A percentile compares a stretch with the other conserved stretches of the same genome.
Conservation (phyloP, 352 stramenopile genomes). For the Globisporangium megalacanthum region DNA sequence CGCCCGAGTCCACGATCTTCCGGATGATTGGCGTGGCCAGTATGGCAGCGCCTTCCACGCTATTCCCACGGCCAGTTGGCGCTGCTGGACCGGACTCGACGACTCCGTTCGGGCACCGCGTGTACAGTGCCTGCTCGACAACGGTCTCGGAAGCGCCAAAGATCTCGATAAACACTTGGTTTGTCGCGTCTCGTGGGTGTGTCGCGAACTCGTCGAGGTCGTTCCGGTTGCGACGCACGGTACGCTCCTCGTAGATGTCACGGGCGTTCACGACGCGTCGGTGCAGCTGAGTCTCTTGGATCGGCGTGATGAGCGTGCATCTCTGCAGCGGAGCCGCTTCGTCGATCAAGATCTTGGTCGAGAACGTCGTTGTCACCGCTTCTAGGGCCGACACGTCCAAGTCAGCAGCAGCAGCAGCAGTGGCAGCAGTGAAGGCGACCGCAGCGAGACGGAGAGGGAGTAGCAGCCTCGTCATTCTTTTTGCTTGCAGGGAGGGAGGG, state of each 20-base stretch:
- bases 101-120: constrained; percentile 9
- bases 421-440: no score
- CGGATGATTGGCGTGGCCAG: not conserved
- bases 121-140: not conserved
- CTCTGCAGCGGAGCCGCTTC: not conserved
- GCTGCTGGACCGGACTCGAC: not conserved
- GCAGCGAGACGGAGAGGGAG: no score
- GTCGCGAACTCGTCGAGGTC: constrained; percentile 4
- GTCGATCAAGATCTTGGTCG: constrained; percentile 11
- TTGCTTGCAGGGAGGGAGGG: no score
- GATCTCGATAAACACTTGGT: constrained; percentile 14
- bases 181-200: not conserved
- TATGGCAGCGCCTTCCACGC: not conserved
- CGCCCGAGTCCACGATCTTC: constrained; percentile 31
- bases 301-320: constrained; percentile 5
- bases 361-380: not conserved
- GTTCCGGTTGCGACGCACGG: constrained; percentile 6
- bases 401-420: not conserved
- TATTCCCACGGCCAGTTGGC: not conserved
- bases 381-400: not conserved
- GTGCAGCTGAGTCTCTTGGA: constrained; percentile 9
- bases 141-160: constrained; percentile 4
- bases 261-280: constrained; percentile 2
- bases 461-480: no score
- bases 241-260: constrained; percentile 8